Evolutionary conservation across 1,284 basidiomycete genomes (phyloP).

Genomic region (Xerocomus amazonicus): DNA sequence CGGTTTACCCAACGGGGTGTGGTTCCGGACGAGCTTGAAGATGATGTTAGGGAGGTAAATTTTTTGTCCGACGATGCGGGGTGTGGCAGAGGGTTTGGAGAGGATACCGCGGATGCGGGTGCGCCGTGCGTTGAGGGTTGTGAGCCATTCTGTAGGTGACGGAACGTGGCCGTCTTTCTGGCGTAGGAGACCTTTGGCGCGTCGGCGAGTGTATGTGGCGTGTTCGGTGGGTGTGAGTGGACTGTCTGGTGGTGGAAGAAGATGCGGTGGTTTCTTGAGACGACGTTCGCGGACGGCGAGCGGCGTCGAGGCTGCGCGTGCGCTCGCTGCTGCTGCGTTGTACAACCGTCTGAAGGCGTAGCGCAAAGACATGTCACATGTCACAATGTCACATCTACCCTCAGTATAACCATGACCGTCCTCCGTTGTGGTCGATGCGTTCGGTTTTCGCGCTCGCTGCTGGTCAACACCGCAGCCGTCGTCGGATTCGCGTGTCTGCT

Average conservation of each 20-base stretch:
- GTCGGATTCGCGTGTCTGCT: slow-evolving; percentile 68
- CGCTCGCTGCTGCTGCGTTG: slow-evolving; percentile 19
- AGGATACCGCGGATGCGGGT: slow-evolving; percentile 64
- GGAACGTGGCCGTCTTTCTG: slow-evolving; percentile 39
- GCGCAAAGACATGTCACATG: slow-evolving; percentile 5
- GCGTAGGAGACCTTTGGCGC: slow-evolving; percentile 50
- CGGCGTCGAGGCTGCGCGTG: slow-evolving; percentile 65
- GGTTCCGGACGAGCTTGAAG: slow-evolving; percentile 82
- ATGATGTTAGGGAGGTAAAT: slow-evolving; percentile 88
- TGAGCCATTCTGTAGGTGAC: slow-evolving; percentile 55
- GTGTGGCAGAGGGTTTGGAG: slow-evolving; percentile 34
- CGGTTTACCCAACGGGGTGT: slow-evolving; percentile 69
- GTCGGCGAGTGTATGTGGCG: slow-evolving; percentile 54
- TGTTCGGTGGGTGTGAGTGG: slow-evolving; percentile 64
- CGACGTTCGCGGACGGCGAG: slow-evolving; percentile 70
- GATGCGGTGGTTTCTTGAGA: slow-evolving; percentile 43
- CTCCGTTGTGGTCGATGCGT: slow-evolving; percentile 34
- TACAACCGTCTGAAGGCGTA: too few species aligned
- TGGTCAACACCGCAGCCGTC: slow-evolving; percentile 56
- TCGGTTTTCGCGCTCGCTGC: slow-evolving; percentile 45
- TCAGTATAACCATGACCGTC: slow-evolving; percentile 18
- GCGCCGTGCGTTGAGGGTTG: slow-evolving; percentile 51
- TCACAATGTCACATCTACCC: background rate
- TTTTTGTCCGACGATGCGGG: slow-evolving; percentile 69
- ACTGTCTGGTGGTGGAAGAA: slow-evolving; percentile 39